A percentile compares a stretch with the other conserved stretches of the same genome.
These are phyloP conservation scores for Schizophyllum commune DNA, from an alignment of 1,284 basidiomycete species.

Conservation along the genomic window DNA sequence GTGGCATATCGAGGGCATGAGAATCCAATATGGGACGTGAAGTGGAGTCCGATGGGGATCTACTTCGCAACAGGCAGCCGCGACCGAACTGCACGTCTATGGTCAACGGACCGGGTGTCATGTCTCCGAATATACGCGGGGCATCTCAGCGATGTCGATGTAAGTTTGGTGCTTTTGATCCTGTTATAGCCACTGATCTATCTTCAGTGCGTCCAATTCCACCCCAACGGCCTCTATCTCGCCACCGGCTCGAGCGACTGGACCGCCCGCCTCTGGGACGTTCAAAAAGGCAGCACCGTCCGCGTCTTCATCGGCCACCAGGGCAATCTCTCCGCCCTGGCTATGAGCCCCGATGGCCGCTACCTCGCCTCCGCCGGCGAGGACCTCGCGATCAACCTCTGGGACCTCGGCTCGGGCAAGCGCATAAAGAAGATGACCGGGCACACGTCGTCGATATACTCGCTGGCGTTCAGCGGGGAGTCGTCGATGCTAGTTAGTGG, in stretches of 20 bases:
- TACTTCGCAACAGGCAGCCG: slow-evolving; percentile 96
- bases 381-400: slow-evolving; percentile 89
- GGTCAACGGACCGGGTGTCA: slow-evolving; percentile 89
- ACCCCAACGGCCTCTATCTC: slow-evolving; percentile 96
- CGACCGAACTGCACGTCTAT: slow-evolving; percentile 91
- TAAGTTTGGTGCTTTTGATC: slow-evolving; percentile 33
- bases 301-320: slow-evolving; percentile 96
- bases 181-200: slow-evolving; percentile 5
- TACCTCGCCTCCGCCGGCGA: slow-evolving; percentile 92
- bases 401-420: slow-evolving; percentile 92
- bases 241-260: slow-evolving; percentile 96
- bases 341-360: slow-evolving; percentile 89
- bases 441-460: slow-evolving; percentile 84
- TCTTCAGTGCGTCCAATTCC: slow-evolving; percentile 87
- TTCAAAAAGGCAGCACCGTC: slow-evolving; percentile 91
- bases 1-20: slow-evolving; percentile 95
- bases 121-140: slow-evolving; percentile 93
- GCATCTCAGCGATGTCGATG: slow-evolving; percentile 95
- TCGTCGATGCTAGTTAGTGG: slow-evolving; percentile 87
- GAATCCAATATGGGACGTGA: slow-evolving; percentile 97
- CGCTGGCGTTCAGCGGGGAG: slow-evolving; percentile 88
- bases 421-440: slow-evolving; percentile 97
- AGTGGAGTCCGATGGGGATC: slow-evolving; percentile 97
- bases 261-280: slow-evolving; percentile 96
- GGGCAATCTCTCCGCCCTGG: slow-evolving; percentile 81